Base-by-base conservation (phyloP, 2,329 filamentous ascomycete species). In the Trichoderma cornu-damae region DNA sequence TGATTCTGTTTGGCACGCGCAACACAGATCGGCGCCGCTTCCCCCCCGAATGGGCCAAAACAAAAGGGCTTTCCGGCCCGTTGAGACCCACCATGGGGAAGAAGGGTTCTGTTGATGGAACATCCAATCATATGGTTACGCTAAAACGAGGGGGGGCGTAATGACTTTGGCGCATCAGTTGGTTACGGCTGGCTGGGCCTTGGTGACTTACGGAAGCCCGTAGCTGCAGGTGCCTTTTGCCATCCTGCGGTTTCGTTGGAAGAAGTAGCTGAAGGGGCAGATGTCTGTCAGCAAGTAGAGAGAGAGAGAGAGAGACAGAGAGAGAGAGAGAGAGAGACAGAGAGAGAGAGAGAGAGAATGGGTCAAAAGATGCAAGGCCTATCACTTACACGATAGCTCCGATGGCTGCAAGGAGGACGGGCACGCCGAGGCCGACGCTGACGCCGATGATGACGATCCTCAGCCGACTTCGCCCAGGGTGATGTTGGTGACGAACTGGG, bases 401-500 rank as follows among this genome's bases (percentile, higher is more conserved):
- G 35, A 71, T 55, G 3, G 68, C 57, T 3, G 63, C 70, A 6
- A 68, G 58, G 3, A 80, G 20, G 2, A 73, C 61, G 0, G 76
- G 72, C 0, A 77, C 65, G 1, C 75, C 76, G 8, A 78, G 50
- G 0, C 79, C 79, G 1, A 81, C 72, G 38, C 72, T 73, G 1
- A 80, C 63, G 3, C 79, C 79, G 24, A 81, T 70, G 43, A 81
- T 75, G 32, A 79, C 53, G 20, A 73, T 68, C 1, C 30, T n/a
- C 8, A 24, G 1, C 66, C 64, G 3, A 64, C 60, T 2, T 71
- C 63, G 0, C 65, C 61, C 2, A 68, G 67, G 0, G 79, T 81
- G 34, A 84, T 66, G 59, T 79, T 81, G 11, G 79, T 79, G 9
- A 70, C 70, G 61, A 84, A 78, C 52, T 83, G 75, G 26, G 79